Evolutionary conservation across 1,284 basidiomycete species (phyloP), one percentile per base, ranked within the genome.

Genomic region (Sutorius eximius): DNA sequence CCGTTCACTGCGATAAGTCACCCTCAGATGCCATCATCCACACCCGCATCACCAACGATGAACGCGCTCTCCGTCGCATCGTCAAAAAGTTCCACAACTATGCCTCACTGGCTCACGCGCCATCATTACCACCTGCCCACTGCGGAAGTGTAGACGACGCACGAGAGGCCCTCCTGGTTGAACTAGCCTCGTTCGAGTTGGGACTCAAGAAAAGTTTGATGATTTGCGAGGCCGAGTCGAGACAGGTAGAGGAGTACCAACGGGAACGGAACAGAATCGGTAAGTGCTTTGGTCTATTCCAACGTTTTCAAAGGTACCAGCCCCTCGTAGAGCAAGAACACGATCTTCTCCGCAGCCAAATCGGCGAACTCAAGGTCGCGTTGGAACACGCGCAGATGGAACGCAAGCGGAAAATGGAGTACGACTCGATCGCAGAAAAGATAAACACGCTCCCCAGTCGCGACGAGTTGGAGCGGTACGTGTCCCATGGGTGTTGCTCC

Each of bases 191-290:
- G 11, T 91, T 91, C 64, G 82, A 88, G 65, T 68, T 91, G 56
- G 72, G 82, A 50, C 73, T 92, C 59, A 82, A 85, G 72, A 92
- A 91, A 73, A 86, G 81, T 58, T 75, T 79, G 33, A 86, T 91
- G 82, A 84, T 89, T 46, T 91, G 89, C 64, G 86, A 90, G 64
- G 89, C 89, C 8, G 89, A 92, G 73, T 81, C 81, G 47, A 76
- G 89, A 61, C 88, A 92, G 70, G 89, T 90, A 2, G 85, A 89
- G 62, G 86, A 89, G 68, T 92, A 92, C 66, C 80, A 88, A 61
- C 75, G 78, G 40, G 88, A 91, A 64, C 80, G 80, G 49, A 77
- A 81, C 59, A 73, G 80, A 60, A 89, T 91, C 66, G 86, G 89
- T 88, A 66, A 45, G 82, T 75, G 3, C 24, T 5, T 7, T 32